Evolutionary conservation across 2,329 filamentous ascomycete genomes (phyloP), one percentile per base, ranked within the genome.

Genomic region (Cercospora sp.): DNA sequence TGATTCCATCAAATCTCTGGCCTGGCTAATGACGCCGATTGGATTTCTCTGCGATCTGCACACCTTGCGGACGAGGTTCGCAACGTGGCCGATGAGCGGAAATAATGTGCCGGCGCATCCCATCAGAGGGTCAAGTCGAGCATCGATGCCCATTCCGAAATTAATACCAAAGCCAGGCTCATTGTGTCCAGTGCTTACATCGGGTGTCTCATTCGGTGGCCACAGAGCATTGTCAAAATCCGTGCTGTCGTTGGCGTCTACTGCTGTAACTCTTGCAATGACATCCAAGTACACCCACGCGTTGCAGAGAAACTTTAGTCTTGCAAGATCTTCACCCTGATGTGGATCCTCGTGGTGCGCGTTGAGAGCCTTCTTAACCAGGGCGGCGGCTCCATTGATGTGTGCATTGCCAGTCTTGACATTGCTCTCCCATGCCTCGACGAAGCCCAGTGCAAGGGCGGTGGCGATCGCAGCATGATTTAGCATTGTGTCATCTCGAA

Each of bases 221-320:
- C 66, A 68, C 5, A 76, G 74, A 5, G 84, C 79, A 51, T 81
- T 80, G 55, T 86, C 82, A 65, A 87, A 85, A 72, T 87, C 84
- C 58, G 83, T 82, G 3, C 82, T 82, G 12, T 87, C 86, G 26
- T 87, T 85, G 39, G 86, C 84, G 67, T 87, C 86, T 3, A 87
- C 79, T 3, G 88, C 88, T 0, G 89, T 91, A 60, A 92, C 79
- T 13, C 89, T 85, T 26, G 89, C 87, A 69, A 91, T 89, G 30
- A 91, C 90, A 75, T 91, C 89, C 85, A 91, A 89, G 73, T 91
- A 92, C 7, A 91, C 84, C 87, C 88, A 91, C 3, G 87, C 87
- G 74, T 91, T 91, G 79, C 88, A 90, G 18, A 92, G 80, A 72
- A 91, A 91, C 65, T 86, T 87, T 26, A 91, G 79, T 7, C 88